Evolutionary conservation across 2,329 filamentous ascomycete species (phyloP).

Genomic region (Pseudocercospora musae): DNA sequence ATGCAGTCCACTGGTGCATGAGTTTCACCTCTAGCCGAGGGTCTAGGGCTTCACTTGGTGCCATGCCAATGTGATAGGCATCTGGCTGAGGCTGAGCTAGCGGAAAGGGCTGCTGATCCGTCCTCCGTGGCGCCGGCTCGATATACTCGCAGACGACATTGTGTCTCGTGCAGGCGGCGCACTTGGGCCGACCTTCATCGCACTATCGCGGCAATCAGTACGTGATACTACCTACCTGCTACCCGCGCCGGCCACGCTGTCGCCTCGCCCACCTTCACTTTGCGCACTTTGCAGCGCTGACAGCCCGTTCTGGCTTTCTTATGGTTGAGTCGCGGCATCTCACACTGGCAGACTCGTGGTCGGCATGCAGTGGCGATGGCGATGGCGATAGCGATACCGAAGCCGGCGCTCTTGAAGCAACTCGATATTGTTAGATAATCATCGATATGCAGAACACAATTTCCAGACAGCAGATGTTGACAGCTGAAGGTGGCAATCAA

Average conservation of each 20-base stretch:
- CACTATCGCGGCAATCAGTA: slow-evolving; percentile 13
- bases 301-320: slow-evolving; percentile 25
- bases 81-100: neutral
- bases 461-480: neutral
- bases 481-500: neutral
- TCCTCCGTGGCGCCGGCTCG: slow-evolving; percentile 16
- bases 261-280: slow-evolving; percentile 21
- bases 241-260: no score
- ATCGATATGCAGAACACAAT: neutral
- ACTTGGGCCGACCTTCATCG: slow-evolving; percentile 26
- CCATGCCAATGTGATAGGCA: neutral
- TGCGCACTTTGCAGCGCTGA: slow-evolving; percentile 25
- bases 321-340: slow-evolving; percentile 26
- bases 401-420: neutral
- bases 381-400: slow-evolving; percentile 10
- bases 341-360: slow-evolving; percentile 9
- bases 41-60: slow-evolving; percentile 7
- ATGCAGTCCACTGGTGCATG: slow-evolving; percentile 30
- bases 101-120: slow-evolving; percentile 3
- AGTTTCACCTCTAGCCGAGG: slow-evolving; percentile 24
- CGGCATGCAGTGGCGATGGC: slow-evolving; percentile 4
- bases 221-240: neutral
- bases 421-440: no score
- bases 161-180: slow-evolving; percentile 25
- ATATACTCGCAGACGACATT: slow-evolving; percentile 27